Conservation (phyloP, 306 rosid genomes). For the Fagus crenata region DNA sequence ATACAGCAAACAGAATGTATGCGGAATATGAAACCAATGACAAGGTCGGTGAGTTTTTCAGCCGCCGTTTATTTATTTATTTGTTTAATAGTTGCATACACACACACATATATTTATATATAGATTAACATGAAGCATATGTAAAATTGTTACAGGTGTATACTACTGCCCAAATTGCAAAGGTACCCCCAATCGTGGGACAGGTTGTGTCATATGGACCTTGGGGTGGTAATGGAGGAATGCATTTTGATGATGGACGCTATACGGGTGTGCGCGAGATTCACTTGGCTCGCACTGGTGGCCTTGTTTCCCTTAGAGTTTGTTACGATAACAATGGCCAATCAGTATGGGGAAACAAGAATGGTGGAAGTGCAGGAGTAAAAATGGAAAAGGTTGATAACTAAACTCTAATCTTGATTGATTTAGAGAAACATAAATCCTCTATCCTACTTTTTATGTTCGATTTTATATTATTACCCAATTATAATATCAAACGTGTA, state of each 20-base stretch:
- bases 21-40: too few relatives aligned
- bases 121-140: too few relatives aligned
- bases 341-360: slow-evolving; percentile 59
- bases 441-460: too few relatives aligned
- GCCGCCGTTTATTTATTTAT: too few relatives aligned
- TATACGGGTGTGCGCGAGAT: slow-evolving; percentile 67
- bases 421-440: too few relatives aligned
- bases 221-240: slow-evolving; percentile 83
- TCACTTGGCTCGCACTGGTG: slow-evolving; percentile 59
- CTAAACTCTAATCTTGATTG: too few relatives aligned
- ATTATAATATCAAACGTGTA: too few relatives aligned
- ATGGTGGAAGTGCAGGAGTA: slow-evolving; percentile 81
- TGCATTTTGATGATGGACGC: slow-evolving; percentile 66
- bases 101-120: too few relatives aligned
- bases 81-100: too few relatives aligned
- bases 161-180: slow-evolving; percentile 30
- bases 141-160: slow-evolving; percentile 22
- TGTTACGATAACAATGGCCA: slow-evolving; percentile 67
- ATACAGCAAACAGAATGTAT: too few relatives aligned
- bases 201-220: slow-evolving; percentile 60
- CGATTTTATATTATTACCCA: too few relatives aligned
- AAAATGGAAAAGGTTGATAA: slow-evolving; percentile 65
- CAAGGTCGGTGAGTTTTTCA: too few relatives aligned
- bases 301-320: slow-evolving; percentile 65
- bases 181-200: slow-evolving; percentile 45